Evolutionary conservation across 129 eudicot genomes (phyloP), one percentile per base, ranked within the genome.

Genomic region (Lactuca saligna): DNA sequence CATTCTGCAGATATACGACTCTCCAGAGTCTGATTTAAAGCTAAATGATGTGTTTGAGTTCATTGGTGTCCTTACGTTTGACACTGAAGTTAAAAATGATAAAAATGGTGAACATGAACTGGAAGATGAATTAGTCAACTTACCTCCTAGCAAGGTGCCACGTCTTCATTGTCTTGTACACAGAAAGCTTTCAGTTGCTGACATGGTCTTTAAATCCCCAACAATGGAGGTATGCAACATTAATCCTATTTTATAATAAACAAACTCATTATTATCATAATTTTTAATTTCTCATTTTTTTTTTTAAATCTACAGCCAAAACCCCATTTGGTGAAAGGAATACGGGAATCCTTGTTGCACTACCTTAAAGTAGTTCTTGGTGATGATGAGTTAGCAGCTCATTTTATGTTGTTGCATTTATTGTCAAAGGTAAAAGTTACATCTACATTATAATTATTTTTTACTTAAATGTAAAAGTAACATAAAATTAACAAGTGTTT

Each of bases 41-140:
- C 88, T 94, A 42, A 89, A 94, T 78, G 97, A 90, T 38, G 91
- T 94, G 69, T 80, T 83, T 83, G 99, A 94, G 87, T 94, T 94
- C 79, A 83, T 94, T 62, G 99, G 99, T 31, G 85, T 94, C 63
- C 86, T 89, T 70, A 80, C 86, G 65, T 85, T 75, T 68, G 97
- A 94, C 75, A 77, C 82, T 1, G 91, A 94, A 67, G 69, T 73
- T 72, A 50, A 80, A 20, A 35, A 42, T 54, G 82, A 75, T 51
- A 81, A 81, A 62, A 78, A 63, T 74, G 84, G 66, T 48, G 75
- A 68, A 44, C 70, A 78, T 73, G 91, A 86, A 64, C n/a, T 82
- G 7, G 62, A 89, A 61, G 96, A 87, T 58, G 88, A 72, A 17
- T 69, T 74, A 67, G 74, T 70, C 60, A 75, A 78, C 60, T 57